phyloP scores from a whole-genome alignment of 2,329 filamentous ascomycete genomes.

The Ophiocordyceps sinensis region DNA sequence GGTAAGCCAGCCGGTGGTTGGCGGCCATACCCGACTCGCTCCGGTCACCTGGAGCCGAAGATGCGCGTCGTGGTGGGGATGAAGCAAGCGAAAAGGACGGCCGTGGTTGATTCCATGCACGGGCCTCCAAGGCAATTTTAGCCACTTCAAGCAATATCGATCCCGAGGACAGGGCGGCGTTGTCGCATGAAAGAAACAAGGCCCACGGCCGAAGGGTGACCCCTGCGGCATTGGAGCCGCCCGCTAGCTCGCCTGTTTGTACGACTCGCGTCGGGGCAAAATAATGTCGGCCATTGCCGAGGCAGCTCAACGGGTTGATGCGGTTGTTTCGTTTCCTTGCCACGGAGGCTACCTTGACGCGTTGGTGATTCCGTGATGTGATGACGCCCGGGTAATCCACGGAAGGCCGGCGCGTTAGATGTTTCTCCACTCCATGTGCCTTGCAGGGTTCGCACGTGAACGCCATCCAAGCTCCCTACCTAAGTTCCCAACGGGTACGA shows the following conservation, averaged over 20 bases:
- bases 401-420: neutral
- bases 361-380: neutral
- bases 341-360: too few relatives aligned
- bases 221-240: neutral
- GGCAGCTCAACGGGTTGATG: too few relatives aligned
- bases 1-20: too few relatives aligned
- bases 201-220: neutral
- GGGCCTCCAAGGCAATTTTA: too few relatives aligned
- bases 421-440: neutral
- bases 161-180: neutral
- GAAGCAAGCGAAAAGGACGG: too few relatives aligned
- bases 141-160: neutral
- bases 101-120: too few relatives aligned
- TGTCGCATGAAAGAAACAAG: neutral
- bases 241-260: neutral
- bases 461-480: too few relatives aligned
- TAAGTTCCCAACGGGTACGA: too few relatives aligned
- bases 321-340: too few relatives aligned
- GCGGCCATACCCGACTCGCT: too few relatives aligned
- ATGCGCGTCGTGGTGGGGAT: too few relatives aligned
- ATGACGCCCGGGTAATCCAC: neutral
- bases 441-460: slow-evolving; percentile 5
- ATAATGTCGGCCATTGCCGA: neutral
- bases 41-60: too few relatives aligned
- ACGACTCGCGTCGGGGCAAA: neutral